These are phyloP conservation scores for Globisporangium emineosum DNA, from an alignment of 352 stramenopile genomes.

Conservation along the genomic window DNA sequence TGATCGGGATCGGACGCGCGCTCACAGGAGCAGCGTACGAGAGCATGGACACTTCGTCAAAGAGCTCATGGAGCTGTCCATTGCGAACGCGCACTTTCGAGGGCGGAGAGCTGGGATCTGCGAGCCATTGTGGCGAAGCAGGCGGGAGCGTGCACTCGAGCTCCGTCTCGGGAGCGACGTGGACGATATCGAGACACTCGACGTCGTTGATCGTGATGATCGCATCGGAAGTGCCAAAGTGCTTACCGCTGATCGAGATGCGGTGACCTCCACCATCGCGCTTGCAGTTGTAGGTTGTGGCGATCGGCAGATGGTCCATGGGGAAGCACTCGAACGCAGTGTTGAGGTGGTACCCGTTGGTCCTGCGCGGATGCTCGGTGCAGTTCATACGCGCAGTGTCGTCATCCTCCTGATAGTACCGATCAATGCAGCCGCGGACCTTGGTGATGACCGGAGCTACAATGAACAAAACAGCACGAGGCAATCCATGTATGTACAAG, in stretches of 20 bases:
- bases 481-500: no score
- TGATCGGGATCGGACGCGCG: constrained; percentile 26
- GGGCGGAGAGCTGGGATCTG: constrained; percentile 35
- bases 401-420: constrained; percentile 42
- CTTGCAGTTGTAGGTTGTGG: constrained; percentile 75
- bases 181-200: constrained; percentile 63
- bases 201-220: constrained; percentile 69
- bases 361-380: constrained; percentile 31
- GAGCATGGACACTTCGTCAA: constrained; percentile 54
- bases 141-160: constrained; percentile 79
- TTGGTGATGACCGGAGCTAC: constrained; percentile 62
- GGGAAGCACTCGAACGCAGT: constrained; percentile 35
- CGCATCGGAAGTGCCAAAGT: constrained; percentile 67
- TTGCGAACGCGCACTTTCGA: constrained; percentile 67
- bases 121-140: constrained; percentile 23
- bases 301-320: constrained; percentile 41
- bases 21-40: constrained; percentile 56
- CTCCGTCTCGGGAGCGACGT: constrained; percentile 51
- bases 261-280: constrained; percentile 50
- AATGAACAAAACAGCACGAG: no score
- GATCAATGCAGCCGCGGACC: constrained; percentile 78
- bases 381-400: constrained; percentile 38
- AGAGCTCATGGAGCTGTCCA: constrained; percentile 52
- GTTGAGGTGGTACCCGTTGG: constrained; percentile 46
- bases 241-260: constrained; percentile 61